A percentile compares a stretch with the other conserved stretches of the same genome.
Evolutionary conservation across 2,329 filamentous ascomycete genomes (phyloP).

Genomic region (Fusarium sp.): DNA sequence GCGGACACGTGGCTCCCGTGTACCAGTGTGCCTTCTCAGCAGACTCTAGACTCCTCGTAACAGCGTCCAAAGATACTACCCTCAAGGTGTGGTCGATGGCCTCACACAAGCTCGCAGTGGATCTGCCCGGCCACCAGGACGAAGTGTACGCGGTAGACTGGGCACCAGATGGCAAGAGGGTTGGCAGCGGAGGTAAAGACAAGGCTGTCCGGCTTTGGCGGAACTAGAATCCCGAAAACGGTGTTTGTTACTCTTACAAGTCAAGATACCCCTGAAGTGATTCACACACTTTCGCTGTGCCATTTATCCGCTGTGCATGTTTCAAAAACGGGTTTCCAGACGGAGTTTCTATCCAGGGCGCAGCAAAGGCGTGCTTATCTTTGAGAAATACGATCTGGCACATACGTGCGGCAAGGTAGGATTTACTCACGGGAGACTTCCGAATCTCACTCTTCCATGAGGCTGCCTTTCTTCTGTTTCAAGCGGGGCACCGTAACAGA

Average conservation of each 20-base stretch:
- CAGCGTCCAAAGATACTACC: constrained; percentile 91
- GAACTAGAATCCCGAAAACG: constrained; percentile 61
- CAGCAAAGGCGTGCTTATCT: constrained; percentile 35
- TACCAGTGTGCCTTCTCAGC: constrained; percentile 95
- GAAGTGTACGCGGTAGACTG: constrained; percentile 96
- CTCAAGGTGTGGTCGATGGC: constrained; percentile 95
- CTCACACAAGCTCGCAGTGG: constrained; percentile 82
- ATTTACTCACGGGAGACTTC: constrained; percentile 35
- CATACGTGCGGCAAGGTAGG: constrained; percentile 33
- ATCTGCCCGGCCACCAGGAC: constrained; percentile 91
- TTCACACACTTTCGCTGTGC: constrained; percentile 28
- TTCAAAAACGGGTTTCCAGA: constrained; percentile 5
- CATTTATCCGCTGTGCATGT: constrained; percentile 27
- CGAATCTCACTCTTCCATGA: constrained; percentile 16
- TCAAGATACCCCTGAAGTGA: constrained; percentile 47
- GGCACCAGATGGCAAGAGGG: constrained; percentile 90
- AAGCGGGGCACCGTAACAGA: constrained; percentile 23
- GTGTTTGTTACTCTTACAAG: constrained; percentile 37
- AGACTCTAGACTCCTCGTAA: constrained; percentile 90
- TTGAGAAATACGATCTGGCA: constrained; percentile 1
- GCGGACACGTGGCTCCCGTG: constrained; percentile 90
- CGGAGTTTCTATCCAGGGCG: background rate
- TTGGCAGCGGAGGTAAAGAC: constrained; percentile 94
- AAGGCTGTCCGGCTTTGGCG: constrained; percentile 81
- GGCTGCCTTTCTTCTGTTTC: background rate